Evolutionary conservation across 2,329 filamentous ascomycete species (phyloP).

Genomic region (Trichophaea hybrida): DNA sequence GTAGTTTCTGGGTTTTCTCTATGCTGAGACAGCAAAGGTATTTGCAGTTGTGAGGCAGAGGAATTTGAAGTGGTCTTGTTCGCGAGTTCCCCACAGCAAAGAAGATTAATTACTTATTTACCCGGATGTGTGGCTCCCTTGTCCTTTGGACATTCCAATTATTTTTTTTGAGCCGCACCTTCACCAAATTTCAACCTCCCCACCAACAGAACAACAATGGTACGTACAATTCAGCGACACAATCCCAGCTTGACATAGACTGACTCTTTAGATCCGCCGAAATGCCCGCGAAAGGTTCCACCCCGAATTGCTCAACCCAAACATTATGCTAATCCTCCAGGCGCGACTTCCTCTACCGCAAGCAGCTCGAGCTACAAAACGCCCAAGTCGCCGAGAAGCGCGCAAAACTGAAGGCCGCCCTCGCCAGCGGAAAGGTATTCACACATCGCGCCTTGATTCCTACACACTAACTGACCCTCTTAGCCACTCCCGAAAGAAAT

Average conservation of each 20-base stretch:
- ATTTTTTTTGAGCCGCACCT: neutral
- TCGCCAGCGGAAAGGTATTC: slow-evolving; percentile 78
- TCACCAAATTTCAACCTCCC: neutral
- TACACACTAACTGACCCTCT: neutral
- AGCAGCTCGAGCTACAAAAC: slow-evolving; percentile 72
- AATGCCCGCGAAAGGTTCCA: slow-evolving; percentile 19
- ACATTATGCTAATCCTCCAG: slow-evolving; percentile 28
- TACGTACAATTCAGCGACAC: neutral
- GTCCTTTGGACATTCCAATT: neutral
- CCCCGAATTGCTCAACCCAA: neutral
- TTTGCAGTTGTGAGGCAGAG: too few relatives aligned
- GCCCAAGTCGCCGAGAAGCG: slow-evolving; percentile 87
- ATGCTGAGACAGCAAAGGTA: too few relatives aligned
- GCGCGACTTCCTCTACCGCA: slow-evolving; percentile 79
- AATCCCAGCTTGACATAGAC: neutral
- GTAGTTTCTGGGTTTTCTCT: too few relatives aligned
- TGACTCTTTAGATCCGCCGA: slow-evolving; percentile 14
- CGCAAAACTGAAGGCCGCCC: slow-evolving; percentile 68
- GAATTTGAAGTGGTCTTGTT: too few relatives aligned
- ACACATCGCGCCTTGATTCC: slow-evolving; percentile 33
- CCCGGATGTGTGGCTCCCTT: neutral
- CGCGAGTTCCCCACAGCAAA: too few relatives aligned
- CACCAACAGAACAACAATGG: neutral
- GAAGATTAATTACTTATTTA: too few relatives aligned
- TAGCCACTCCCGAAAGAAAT: slow-evolving; percentile 36